Base-by-base conservation (phyloP, 129 eudicot genomes). In the Arctium minus region DNA sequence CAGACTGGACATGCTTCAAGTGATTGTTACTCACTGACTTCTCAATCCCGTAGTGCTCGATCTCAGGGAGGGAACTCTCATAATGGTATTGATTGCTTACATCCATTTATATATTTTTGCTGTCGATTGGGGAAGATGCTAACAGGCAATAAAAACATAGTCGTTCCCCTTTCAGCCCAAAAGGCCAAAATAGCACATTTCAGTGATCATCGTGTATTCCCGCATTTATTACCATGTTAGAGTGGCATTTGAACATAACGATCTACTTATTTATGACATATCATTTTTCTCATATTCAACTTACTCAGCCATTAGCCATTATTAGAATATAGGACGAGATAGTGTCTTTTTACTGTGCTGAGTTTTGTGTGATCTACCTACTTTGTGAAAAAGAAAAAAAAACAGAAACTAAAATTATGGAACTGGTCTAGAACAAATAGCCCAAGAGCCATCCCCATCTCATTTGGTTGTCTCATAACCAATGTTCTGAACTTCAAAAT, bases 1-100 rank as follows among this genome's bases (percentile, higher is more conserved):
- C 94, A 90, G 80, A 82, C 87, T 13, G 95, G 93, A 70, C 94
- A 91, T 81, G 80, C 90, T 78, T 89, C 97, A 85, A 84, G 83
- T 75, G 85, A 84, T 77, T 91, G 94, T 77, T 94, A 91, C 78
- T 87, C 91, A 48, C 85, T 79, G 74, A 88, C 85, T 73, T 87
- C 98, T 87, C 93, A 86, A 37, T 88, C 91, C 44, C 87, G 84
- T 48, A 87, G 83, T 76, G 80, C 89, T 75, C 87, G 89, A 73
- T 38, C 91, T 80, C 94, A 84, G 60, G 83, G 85, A 85, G 68
- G 53, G 69, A 87, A 48, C 83, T 78, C 85, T 39, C 72, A 81
- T 74, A 87, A 84, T 85, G 97, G 97, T 91, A 81, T 36, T 8
- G 18, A 72, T 12, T 46, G 44, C 13, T 29, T 80, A 8, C 40